Evolutionary conservation across 257 asterid species (phyloP).

Genomic region (Eustoma russellianum): DNA sequence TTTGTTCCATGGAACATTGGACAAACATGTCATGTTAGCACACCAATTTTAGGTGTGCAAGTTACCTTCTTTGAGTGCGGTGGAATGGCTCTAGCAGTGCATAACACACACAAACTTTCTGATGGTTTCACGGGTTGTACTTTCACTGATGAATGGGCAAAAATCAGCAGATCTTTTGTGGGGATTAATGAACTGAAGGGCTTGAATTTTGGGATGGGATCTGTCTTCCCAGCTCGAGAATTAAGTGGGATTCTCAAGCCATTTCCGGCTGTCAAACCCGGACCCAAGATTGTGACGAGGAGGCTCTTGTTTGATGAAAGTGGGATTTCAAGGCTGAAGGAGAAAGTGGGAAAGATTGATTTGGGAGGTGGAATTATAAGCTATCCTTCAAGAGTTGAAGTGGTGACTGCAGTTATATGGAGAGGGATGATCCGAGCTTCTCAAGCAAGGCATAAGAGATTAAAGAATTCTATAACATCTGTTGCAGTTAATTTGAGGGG

Average conservation of each 20-base stretch:
- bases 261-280: neutral
- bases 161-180: neutral
- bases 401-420: slow-evolving; percentile 13
- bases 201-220: neutral
- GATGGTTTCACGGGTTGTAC: slow-evolving; percentile 1
- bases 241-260: neutral
- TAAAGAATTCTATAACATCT: slow-evolving; percentile 4
- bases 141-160: slow-evolving; percentile 6
- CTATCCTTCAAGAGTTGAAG: slow-evolving; percentile 11
- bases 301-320: slow-evolving; percentile 3
- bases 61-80: slow-evolving; percentile 10
- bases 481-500: slow-evolving; percentile 6
- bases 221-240: slow-evolving; percentile 5
- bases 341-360: slow-evolving; percentile 1
- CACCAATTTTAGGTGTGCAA: slow-evolving; percentile 2
- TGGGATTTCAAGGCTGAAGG: slow-evolving; percentile 8
- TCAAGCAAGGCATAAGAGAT: neutral
- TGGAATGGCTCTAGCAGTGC: slow-evolving; percentile 8
- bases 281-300: neutral
- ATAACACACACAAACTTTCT: neutral
- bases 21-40: slow-evolving; percentile 1
- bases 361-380: neutral
- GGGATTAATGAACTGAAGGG: neutral
- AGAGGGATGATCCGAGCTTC: slow-evolving; percentile 6
- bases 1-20: slow-evolving; percentile 5